Percentiles rank a stretch among this genome's conserved stretches.
Conservation (phyloP, 805 yeast genomes). For the Kuraishia molischiana region DNA sequence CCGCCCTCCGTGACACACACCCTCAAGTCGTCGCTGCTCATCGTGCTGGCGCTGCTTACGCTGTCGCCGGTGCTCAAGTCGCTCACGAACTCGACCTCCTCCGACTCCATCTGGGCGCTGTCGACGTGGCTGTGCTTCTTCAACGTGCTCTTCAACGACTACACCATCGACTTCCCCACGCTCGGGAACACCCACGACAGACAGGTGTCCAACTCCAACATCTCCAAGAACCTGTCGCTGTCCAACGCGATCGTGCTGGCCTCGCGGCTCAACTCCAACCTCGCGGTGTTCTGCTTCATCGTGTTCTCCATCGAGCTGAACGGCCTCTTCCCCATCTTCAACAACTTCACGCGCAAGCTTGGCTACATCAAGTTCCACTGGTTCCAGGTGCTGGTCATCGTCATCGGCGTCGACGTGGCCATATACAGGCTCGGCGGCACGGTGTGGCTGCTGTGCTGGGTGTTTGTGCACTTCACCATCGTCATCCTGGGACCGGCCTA, state of each 20-base stretch:
- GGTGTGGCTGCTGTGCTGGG: conserved; percentile 38
- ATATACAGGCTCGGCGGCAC: conserved; percentile 28
- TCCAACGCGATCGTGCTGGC: conserved; percentile 86
- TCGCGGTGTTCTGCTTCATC: conserved; percentile 77
- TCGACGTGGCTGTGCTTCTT: conserved; percentile 69
- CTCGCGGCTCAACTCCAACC: conserved; percentile 67
- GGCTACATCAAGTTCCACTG: conserved; percentile 20
- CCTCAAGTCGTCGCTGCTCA: conserved; percentile 58
- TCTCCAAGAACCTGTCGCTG: conserved; percentile 75
- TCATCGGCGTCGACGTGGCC: conserved; percentile 20
- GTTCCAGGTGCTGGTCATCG: conserved; percentile 20
- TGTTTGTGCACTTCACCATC: conserved; percentile 34
- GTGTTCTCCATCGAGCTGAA: conserved; percentile 62
- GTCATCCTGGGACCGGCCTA: conserved; percentile 57
- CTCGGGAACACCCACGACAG: conserved; percentile 1
- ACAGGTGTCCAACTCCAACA: conserved; percentile 28
- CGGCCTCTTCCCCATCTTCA: conserved; percentile 65
- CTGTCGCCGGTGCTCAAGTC: conserved; percentile 88
- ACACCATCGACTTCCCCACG: conserved; percentile 36
- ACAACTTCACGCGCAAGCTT: conserved; percentile 42
- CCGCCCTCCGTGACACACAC: conserved; percentile 20
- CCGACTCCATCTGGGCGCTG: conserved; percentile 93
- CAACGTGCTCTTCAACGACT: conserved; percentile 61
- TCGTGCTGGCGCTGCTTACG: conserved; percentile 61
- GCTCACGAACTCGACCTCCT: conserved; percentile 77